These are phyloP conservation scores for Paraconiothyrium sp. DNA, from an alignment of 2,329 filamentous ascomycete genomes.

Conservation along the genomic window DNA sequence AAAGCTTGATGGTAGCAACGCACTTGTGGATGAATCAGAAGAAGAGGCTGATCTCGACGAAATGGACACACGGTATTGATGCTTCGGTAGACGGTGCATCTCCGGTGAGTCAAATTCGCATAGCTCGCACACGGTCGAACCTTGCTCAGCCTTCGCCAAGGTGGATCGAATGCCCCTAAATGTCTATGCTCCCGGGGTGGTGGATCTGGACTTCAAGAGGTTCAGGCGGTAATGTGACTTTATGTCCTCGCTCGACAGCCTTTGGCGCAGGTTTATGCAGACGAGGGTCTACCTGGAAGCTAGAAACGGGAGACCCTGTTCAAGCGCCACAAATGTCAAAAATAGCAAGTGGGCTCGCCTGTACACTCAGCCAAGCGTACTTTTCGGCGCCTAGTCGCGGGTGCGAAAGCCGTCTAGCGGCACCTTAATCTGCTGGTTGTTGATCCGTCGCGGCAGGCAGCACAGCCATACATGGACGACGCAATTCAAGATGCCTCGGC, in stretches of 20 bases:
- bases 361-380: constrained; percentile 20
- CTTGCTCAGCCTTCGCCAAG: constrained; percentile 8
- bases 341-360: constrained; percentile 30
- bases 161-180: not conserved
- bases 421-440: constrained; percentile 19
- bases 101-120: constrained; percentile 30
- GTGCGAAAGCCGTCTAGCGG: constrained; percentile 14
- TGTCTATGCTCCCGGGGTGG: not conserved
- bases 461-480: constrained; percentile 26
- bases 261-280: not conserved
- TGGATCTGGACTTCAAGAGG: not conserved
- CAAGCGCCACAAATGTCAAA: constrained; percentile 28
- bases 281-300: not conserved
- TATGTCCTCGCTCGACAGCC: not conserved
- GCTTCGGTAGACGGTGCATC: constrained; percentile 28
- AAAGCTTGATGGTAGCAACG: constrained; percentile 43
- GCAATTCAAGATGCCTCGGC: constrained; percentile 11
- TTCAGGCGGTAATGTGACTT: not conserved
- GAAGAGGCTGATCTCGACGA: constrained; percentile 51
- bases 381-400: not conserved
- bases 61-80: constrained; percentile 51
- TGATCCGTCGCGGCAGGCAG: constrained; percentile 24
- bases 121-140: constrained; percentile 8
- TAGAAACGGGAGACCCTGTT: not conserved
- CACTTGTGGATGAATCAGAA: constrained; percentile 46